These are phyloP conservation scores for Termitomyces sp. DNA, from an alignment of 768 basidiomycete species.

Conservation along the genomic window DNA sequence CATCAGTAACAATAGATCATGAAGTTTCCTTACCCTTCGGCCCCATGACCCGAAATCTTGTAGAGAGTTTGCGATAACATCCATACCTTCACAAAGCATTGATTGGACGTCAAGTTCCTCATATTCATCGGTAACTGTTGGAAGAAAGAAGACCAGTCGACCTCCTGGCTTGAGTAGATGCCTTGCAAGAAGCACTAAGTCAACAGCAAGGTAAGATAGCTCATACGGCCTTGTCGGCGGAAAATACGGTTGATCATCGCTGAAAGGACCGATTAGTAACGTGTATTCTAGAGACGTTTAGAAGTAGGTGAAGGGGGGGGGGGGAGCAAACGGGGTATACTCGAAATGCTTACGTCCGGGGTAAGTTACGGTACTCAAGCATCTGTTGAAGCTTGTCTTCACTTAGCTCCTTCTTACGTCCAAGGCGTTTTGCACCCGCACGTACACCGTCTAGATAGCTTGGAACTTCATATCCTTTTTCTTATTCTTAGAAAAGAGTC, in stretches of 20 bases:
- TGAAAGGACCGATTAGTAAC: constrained; percentile 17
- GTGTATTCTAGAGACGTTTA: not conserved
- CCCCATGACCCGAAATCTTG: constrained; percentile 98
- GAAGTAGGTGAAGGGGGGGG: not conserved
- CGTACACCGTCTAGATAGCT: constrained; percentile 78
- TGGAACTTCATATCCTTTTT: not conserved
- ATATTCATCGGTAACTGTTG: constrained; percentile 90
- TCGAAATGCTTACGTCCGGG: constrained; percentile 42
- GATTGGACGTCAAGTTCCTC: constrained; percentile 80
- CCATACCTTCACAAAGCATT: constrained; percentile 85
- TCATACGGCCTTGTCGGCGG: constrained; percentile 94
- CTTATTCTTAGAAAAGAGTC: not conserved
- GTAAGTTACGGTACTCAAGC: constrained; percentile 34
- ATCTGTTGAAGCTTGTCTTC: constrained; percentile 36
- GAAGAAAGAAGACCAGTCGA: constrained; percentile 92
- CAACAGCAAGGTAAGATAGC: constrained; percentile 75
- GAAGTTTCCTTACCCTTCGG: constrained; percentile 60
- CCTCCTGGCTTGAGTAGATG: constrained; percentile 85
- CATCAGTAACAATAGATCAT: constrained; percentile 1
- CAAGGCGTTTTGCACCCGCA: constrained; percentile 81
- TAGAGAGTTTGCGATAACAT: constrained; percentile 81
- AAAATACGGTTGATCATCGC: constrained; percentile 70
- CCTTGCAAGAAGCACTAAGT: constrained; percentile 79
- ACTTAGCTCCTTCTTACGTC: constrained; percentile 55
- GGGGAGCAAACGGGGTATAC: too few relatives aligned